Evolutionary conservation across 345 rosid species (phyloP), one percentile per base, ranked within the genome.

Genomic region (Sonneratia alba): DNA sequence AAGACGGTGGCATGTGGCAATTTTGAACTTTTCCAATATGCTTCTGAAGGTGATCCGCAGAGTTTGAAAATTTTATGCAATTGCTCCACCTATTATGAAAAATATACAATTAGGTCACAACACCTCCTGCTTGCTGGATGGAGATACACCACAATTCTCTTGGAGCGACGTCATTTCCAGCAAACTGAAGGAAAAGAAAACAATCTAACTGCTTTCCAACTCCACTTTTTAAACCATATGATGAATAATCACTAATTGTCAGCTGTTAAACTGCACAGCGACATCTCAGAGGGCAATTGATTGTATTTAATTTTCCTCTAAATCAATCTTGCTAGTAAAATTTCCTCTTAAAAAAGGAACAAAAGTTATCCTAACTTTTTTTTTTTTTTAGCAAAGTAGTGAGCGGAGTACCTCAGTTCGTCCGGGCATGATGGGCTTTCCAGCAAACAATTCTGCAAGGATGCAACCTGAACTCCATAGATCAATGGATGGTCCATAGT

Each of bases 381-480:
- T 36, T 27, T 4, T 36, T 6, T 22, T 56, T 21, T 24, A 42
- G 37, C 15, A 38, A 14, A 19, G 67, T 36, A 71, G 8, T 57
- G n/a, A 18, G 72, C 10, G 14, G 24, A 38, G 72, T 66, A 86
- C 89, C 86, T 86, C 89, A 1, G 87, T 86, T 79, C 89, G 80
- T 81, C 89, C 89, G 16, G 89, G 85, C 89, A 84, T 84, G 72
- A 86, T 84, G 62, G 87, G 89, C 80, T 86, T 86, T 69, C 89
- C 86, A 27, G 83, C 76, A 78, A 86, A 86, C 79, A 86, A 71
- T 74, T 86, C 87, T 15, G 87, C 87, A 21, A 86, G 87, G 74
- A 86, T 86, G 81, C 89, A 86, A 65, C 89, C 89, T 48, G 81
- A 15, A 69, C 89, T 86, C 89, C 89, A 86, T 24, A 86, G 74